Base-by-base conservation (phyloP, 2,329 filamentous ascomycete genomes). In the Pseudogymnoascus sp. region DNA sequence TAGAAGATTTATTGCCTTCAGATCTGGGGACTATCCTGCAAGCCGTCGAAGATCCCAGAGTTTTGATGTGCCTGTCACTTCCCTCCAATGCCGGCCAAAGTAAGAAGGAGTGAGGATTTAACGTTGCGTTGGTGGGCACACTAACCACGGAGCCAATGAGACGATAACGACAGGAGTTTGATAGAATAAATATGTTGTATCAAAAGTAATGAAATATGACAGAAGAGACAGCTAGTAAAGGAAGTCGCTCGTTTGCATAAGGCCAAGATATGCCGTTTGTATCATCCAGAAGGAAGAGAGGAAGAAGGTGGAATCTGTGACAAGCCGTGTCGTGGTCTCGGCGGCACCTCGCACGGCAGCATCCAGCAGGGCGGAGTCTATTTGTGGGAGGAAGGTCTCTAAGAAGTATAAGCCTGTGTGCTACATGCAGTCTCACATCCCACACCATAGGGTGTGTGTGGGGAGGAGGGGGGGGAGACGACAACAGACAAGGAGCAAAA, bases 181-280 rank as follows among this genome's bases (percentile, higher is more conserved):
- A 23, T 23, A 23, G 21, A 47, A 23, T 21, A 47, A 47, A 47
- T 47, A 47, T 47, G 42, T 6, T 47, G 42, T 47, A 47, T 47
- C 42, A 47, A 47, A 47, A 47, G 42, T 47, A 47, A 47, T 47
- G 42, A 47, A 47, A 47, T 47, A 47, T 47, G 42, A 47, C 42
- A 47, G 42, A 47, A 47, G 42, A 47, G 42, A 47, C 11, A 47
- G 11, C 42, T 47, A 47, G 42, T 47, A 47, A 47, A 47, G 42
- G 42, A 47, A 47, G 42, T 21, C 2, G 42, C 21, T 47, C 42
- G 42, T 47, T 47, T 47, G 42, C 42, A 47, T 47, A 23, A 47
- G 42, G 42, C 42, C 42, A 47, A 47, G 42, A 47, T 23, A 47
- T 23, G 42, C 42, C 18, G 42, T 47, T 47, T 23, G 42, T 47